These are phyloP conservation scores for Globisporangium sylvaticum DNA, from an alignment of 352 stramenopile genomes.

Conservation along the genomic window DNA sequence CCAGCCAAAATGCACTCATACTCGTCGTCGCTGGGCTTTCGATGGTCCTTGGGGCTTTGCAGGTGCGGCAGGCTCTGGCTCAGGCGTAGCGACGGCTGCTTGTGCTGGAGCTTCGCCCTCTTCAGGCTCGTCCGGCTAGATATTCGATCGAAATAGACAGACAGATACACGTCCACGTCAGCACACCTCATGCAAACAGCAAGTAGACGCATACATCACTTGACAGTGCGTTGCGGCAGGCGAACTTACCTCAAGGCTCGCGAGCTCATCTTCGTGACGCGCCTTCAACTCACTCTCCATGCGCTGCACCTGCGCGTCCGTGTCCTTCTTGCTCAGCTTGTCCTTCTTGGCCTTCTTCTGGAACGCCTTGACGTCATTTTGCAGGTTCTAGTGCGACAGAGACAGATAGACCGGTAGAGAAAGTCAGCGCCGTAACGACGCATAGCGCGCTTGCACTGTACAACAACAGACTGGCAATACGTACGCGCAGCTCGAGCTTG, in stretches of 20 bases:
- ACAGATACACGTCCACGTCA: background rate
- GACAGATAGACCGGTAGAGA: background rate
- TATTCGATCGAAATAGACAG: background rate
- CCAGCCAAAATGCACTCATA: conserved; percentile 11
- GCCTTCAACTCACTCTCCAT: conserved; percentile 60
- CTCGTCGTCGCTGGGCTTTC: conserved; percentile 69
- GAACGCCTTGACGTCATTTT: conserved; percentile 74
- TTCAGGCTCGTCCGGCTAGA: conserved; percentile 9
- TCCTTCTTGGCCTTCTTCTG: conserved; percentile 88
- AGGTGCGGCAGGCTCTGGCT: conserved; percentile 5
- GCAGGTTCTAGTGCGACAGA: conserved; percentile 40
- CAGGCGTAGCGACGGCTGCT: conserved; percentile 4
- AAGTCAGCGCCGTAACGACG: background rate
- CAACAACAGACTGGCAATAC: conserved; percentile 8
- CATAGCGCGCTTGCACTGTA: background rate
- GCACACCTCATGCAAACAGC: background rate
- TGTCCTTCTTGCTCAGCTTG: conserved; percentile 70
- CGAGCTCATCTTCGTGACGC: conserved; percentile 53
- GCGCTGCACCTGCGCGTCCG: conserved; percentile 43
- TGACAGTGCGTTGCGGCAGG: background rate
- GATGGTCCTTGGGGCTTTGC: conserved; percentile 32
- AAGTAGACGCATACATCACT: background rate
- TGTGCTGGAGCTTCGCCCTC: background rate
- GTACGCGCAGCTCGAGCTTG: conserved; percentile 80
- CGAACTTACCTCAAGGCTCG: conserved; percentile 23